A percentile compares a stretch with the other conserved stretches of the same genome.
phyloP scores from a whole-genome alignment of 2,329 filamentous ascomycete species.

The Sclerotinia borealis region DNA sequence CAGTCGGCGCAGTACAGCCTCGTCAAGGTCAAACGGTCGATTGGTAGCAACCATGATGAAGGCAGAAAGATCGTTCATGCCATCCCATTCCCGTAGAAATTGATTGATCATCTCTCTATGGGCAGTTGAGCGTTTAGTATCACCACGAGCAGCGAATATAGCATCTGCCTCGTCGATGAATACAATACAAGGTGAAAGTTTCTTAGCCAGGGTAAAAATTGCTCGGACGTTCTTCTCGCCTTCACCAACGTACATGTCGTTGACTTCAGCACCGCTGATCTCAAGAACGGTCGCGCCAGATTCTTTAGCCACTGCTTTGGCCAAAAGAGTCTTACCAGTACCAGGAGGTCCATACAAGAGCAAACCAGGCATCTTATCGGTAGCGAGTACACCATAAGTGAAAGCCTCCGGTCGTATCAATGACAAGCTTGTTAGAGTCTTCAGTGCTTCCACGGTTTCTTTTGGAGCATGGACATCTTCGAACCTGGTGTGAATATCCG shows the following conservation, averaged over 20 bases:
- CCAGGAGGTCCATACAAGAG: slow-evolving; percentile 85
- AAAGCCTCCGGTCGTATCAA: slow-evolving; percentile 90
- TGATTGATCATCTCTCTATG: slow-evolving; percentile 94
- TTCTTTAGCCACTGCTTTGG: slow-evolving; percentile 63
- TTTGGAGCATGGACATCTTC: slow-evolving; percentile 74
- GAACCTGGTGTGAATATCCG: slow-evolving; percentile 81
- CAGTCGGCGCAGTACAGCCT: slow-evolving; percentile 72
- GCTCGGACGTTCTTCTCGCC: slow-evolving; percentile 94
- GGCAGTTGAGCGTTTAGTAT: background rate
- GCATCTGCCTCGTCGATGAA: slow-evolving; percentile 98
- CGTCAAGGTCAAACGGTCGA: slow-evolving; percentile 88
- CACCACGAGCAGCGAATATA: slow-evolving; percentile 71
- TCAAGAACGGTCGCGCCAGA: slow-evolving; percentile 72
- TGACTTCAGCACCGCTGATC: slow-evolving; percentile 83
- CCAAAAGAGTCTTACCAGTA: slow-evolving; percentile 65
- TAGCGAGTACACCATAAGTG: slow-evolving; percentile 85
- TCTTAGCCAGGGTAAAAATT: slow-evolving; percentile 85
- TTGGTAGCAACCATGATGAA: slow-evolving; percentile 99
- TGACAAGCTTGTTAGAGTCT: slow-evolving; percentile 82
- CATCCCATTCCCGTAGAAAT: slow-evolving; percentile 95
- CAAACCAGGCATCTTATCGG: slow-evolving; percentile 84
- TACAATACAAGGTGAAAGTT: slow-evolving; percentile 84
- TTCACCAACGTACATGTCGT: slow-evolving; percentile 94
- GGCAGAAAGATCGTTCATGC: slow-evolving; percentile 71
- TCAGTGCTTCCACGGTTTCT: slow-evolving; percentile 80